These are phyloP conservation scores for Galeopsis tetrahit DNA, from an alignment of 257 asterid genomes.

Conservation along the genomic window DNA sequence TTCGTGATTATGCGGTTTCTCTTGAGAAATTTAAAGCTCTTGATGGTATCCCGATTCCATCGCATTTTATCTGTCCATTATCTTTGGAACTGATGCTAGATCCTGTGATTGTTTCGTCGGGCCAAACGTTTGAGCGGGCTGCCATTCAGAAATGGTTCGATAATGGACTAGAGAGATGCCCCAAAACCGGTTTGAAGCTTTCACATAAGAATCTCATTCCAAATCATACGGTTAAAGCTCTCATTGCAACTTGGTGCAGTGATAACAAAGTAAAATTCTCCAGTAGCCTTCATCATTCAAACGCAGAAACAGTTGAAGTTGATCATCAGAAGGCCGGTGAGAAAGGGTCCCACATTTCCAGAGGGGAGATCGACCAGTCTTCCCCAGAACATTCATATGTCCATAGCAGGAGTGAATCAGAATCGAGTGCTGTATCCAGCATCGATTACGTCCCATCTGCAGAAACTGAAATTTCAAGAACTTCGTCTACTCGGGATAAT, in stretches of 20 bases:
- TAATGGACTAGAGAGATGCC: constrained; percentile 74
- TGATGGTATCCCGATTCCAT: constrained; percentile 63
- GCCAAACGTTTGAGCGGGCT: constrained; percentile 83
- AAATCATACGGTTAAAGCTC: constrained; percentile 77
- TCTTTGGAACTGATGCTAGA: constrained; percentile 83
- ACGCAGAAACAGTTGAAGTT: constrained; percentile 31
- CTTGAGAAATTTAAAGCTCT: constrained; percentile 50
- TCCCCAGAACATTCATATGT: constrained; percentile 77
- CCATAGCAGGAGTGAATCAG: constrained; percentile 93
- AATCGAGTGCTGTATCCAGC: constrained; percentile 87
- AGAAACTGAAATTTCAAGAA: constrained; percentile 56
- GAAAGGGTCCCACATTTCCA: constrained; percentile 39
- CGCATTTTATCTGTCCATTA: constrained; percentile 76
- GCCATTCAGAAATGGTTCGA: constrained; percentile 88
- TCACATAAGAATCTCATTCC: constrained; percentile 68
- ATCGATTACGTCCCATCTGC: constrained; percentile 58
- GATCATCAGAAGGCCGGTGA: constrained; percentile 41
- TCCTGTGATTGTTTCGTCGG: constrained; percentile 94
- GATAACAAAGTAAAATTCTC: constrained; percentile 54
- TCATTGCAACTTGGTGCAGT: constrained; percentile 72
- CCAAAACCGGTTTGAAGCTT: constrained; percentile 62
- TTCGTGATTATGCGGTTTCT: constrained; percentile 56
- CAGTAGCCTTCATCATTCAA: constrained; percentile 33
- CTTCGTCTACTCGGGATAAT: constrained; percentile 49
- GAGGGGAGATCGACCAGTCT: constrained; percentile 55